Percentiles rank a stretch among this genome's conserved stretches.
These are phyloP conservation scores for Xerophyta viscosa DNA, from an alignment of 106 monocot species.

Conservation along the genomic window DNA sequence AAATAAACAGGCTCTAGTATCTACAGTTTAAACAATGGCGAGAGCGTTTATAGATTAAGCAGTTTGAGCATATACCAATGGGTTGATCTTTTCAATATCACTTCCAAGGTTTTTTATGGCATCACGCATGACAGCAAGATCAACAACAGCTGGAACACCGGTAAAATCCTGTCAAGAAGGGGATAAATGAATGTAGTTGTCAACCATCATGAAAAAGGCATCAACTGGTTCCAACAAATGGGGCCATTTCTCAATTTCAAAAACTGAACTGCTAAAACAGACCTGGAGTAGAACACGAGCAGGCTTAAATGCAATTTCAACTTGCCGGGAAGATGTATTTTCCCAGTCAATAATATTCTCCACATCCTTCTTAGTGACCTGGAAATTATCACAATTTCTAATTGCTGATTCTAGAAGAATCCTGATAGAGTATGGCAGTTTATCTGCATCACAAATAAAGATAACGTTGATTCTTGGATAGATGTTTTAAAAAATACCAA, in stretches of 20 bases:
- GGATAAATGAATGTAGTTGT: too few relatives aligned
- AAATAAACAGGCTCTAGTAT: background rate
- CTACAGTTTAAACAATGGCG: too few relatives aligned
- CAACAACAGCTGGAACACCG: conserved; percentile 89
- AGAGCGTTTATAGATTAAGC: too few relatives aligned
- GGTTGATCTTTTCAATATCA: conserved; percentile 75
- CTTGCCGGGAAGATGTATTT: conserved; percentile 69
- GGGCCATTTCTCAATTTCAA: too few relatives aligned
- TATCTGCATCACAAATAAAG: conserved; percentile 35
- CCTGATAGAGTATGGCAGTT: conserved; percentile 78
- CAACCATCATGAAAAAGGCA: too few relatives aligned
- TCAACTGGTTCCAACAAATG: too few relatives aligned
- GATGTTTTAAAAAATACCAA: background rate
- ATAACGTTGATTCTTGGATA: background rate
- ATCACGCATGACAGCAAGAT: conserved; percentile 86
- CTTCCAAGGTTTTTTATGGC: conserved; percentile 81
- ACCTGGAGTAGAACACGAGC: conserved; percentile 98
- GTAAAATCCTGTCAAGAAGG: conserved; percentile 81
- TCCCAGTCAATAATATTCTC: conserved; percentile 99
- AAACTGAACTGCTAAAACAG: too few relatives aligned
- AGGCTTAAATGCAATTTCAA: conserved; percentile 95
- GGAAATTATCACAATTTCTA: conserved; percentile 89
- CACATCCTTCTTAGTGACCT: conserved; percentile 74
- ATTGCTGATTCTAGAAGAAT: conserved; percentile 92
- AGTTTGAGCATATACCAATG: conserved; percentile 46